Conservation (phyloP, 2,329 filamentous ascomycete species). For the Aspergillus ochraceus region DNA sequence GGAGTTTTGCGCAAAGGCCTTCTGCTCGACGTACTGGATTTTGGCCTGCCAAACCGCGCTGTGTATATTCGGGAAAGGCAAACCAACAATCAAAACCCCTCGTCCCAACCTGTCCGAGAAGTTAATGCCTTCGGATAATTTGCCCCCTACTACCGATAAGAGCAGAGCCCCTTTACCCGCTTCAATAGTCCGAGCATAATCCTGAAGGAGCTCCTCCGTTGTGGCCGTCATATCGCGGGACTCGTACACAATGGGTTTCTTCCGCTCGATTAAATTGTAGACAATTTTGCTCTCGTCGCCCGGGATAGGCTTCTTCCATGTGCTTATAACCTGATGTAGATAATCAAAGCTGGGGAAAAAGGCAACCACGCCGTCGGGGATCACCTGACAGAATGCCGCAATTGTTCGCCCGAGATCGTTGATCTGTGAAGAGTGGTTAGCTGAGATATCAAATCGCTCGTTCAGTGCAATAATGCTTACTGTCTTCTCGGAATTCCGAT, state of each 20-base stretch:
- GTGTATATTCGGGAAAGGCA: constrained; percentile 89
- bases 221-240: constrained; percentile 45
- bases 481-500: constrained; percentile 67
- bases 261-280: constrained; percentile 33
- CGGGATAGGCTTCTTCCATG: constrained; percentile 55
- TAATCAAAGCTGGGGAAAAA: constrained; percentile 98
- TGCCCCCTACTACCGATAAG: constrained; percentile 88
- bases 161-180: constrained; percentile 70
- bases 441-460: background rate
- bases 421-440: constrained; percentile 45
- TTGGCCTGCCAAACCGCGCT: constrained; percentile 92
- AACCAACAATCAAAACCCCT: constrained; percentile 84
- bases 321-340: constrained; percentile 68
- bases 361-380: constrained; percentile 86
- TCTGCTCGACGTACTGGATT: constrained; percentile 78
- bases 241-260: constrained; percentile 54
- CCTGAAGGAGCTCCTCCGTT: constrained; percentile 68
- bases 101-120: constrained; percentile 89
- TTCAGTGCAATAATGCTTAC: constrained; percentile 26
- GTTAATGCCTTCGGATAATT: constrained; percentile 96
- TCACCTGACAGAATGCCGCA: constrained; percentile 67
- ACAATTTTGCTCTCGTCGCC: constrained; percentile 28
- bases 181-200: constrained; percentile 70
- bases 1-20: constrained; percentile 38
- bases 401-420: constrained; percentile 72